Conservation (phyloP, 805 yeast genomes). For the Saturnispora sekii region DNA sequence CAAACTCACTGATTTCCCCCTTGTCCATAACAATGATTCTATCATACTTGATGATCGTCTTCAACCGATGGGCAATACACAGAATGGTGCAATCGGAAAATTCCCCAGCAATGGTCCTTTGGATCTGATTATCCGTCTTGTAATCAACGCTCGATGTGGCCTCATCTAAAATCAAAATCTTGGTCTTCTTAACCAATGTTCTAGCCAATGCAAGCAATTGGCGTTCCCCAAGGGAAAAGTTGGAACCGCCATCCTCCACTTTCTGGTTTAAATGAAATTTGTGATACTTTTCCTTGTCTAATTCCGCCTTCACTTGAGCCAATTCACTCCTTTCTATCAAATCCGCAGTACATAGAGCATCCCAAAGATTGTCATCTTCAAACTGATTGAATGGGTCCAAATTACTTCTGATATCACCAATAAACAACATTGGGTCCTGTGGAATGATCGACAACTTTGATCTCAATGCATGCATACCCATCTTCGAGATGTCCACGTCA, state of each 20-base stretch:
- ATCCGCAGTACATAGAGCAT: slow-evolving; percentile 37
- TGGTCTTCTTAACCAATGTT: slow-evolving; percentile 66
- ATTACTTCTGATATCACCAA: slow-evolving; percentile 67
- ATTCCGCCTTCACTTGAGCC: slow-evolving; percentile 23
- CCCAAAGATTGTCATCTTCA: slow-evolving; percentile 56
- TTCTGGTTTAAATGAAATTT: slow-evolving; percentile 32
- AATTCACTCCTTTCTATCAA: slow-evolving; percentile 16
- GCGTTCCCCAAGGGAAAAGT: slow-evolving; percentile 68
- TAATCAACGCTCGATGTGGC: slow-evolving; percentile 77
- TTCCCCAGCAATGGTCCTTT: slow-evolving; percentile 60
- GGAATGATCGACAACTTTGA: slow-evolving; percentile 72
- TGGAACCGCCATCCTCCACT: slow-evolving; percentile 61
- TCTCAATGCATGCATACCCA: slow-evolving; percentile 63
- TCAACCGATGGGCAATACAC: slow-evolving; percentile 81
- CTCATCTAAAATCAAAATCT: slow-evolving; percentile 74
- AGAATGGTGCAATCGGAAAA: slow-evolving; percentile 64
- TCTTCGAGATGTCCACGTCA: slow-evolving; percentile 49
- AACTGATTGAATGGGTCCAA: slow-evolving; percentile 63
- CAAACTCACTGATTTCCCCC: slow-evolving; percentile 47
- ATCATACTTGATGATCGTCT: slow-evolving; percentile 52
- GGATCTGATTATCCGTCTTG: slow-evolving; percentile 75
- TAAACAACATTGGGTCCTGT: slow-evolving; percentile 79
- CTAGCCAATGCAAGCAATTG: slow-evolving; percentile 76
- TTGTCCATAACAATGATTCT: slow-evolving; percentile 48
- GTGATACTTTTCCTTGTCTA: slow-evolving; percentile 3